phyloP scores from a whole-genome alignment of 1,284 basidiomycete genomes.

The Sphagnurus paluster region DNA sequence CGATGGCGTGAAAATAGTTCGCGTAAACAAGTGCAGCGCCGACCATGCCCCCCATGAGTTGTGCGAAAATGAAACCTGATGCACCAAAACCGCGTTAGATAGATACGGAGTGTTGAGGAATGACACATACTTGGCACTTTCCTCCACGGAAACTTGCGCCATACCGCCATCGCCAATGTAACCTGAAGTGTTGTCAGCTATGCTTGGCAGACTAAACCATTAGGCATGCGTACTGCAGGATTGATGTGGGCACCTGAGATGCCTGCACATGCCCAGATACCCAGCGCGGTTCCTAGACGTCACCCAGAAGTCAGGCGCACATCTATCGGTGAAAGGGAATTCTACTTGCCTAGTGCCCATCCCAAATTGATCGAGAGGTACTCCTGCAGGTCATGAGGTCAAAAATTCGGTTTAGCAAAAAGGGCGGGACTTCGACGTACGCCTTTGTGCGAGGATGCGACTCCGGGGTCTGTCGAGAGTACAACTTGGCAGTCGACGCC shows the following conservation, averaged over 20 bases:
- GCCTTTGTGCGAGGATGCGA: slow-evolving; percentile 57
- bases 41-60: slow-evolving; percentile 50
- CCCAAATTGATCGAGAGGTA: slow-evolving; percentile 57
- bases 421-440: slow-evolving; percentile 29
- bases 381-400: slow-evolving; percentile 45
- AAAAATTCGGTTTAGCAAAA: slow-evolving; percentile 22
- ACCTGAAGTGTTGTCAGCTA: slow-evolving; percentile 16
- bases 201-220: slow-evolving; percentile 5
- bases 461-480: slow-evolving; percentile 48
- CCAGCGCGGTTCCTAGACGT: slow-evolving; percentile 40
- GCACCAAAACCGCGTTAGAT: not conserved
- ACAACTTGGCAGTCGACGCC: slow-evolving; percentile 63
- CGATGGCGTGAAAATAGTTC: slow-evolving; percentile 54
- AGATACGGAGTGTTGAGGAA: not conserved
- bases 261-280: slow-evolving; percentile 61
- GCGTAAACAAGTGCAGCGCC: slow-evolving; percentile 53
- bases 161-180: slow-evolving; percentile 64
- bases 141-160: slow-evolving; percentile 70
- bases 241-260: slow-evolving; percentile 77
- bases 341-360: slow-evolving; percentile 57
- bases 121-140: slow-evolving; percentile 61
- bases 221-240: slow-evolving; percentile 52
- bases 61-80: slow-evolving; percentile 46
- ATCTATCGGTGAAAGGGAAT: slow-evolving; percentile 25
- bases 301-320: slow-evolving; percentile 17